Evolutionary conservation across 495 filamentous ascomycete genomes (phyloP).

Genomic region (Lasiosphaeriaceae sp.): DNA sequence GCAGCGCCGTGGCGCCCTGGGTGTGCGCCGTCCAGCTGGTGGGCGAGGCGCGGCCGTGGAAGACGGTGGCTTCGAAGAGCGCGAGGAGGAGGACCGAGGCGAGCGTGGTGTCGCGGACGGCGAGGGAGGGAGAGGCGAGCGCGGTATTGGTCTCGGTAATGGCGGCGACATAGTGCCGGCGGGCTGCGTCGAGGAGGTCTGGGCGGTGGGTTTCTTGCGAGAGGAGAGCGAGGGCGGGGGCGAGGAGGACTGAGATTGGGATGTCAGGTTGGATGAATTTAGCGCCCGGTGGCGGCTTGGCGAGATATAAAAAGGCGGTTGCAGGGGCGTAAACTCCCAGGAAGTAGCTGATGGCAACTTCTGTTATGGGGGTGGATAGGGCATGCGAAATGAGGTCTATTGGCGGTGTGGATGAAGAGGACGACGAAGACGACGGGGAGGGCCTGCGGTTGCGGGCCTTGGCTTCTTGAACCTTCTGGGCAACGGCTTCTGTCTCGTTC

Average conservation of each 20-base stretch:
- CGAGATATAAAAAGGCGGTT: too few relatives aligned
- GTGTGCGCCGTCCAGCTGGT: conserved; percentile 3
- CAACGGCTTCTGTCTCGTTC: background rate
- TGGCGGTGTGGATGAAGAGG: too few relatives aligned
- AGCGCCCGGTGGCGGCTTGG: too few relatives aligned
- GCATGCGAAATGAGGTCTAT: too few relatives aligned
- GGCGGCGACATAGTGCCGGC: background rate
- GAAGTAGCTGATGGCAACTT: too few relatives aligned
- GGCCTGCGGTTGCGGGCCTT: background rate
- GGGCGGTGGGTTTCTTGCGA: too few relatives aligned
- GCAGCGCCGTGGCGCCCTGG: background rate
- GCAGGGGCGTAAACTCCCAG: too few relatives aligned
- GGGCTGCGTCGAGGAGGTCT: background rate
- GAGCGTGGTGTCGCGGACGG: conserved; percentile 1
- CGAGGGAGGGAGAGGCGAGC: background rate
- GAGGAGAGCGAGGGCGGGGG: too few relatives aligned
- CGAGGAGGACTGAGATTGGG: too few relatives aligned
- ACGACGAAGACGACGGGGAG: background rate
- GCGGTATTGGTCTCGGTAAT: background rate
- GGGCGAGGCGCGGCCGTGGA: background rate
- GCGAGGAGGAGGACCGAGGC: conserved; percentile 4
- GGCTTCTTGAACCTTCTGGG: background rate
- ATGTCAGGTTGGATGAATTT: too few relatives aligned
- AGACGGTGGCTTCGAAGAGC: conserved; percentile 3
- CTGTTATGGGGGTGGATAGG: too few relatives aligned